Percentiles rank a stretch among this genome's conserved stretches.
Evolutionary conservation across 768 basidiomycete species (phyloP).

Genomic region (Ephemerocybe angulata): DNA sequence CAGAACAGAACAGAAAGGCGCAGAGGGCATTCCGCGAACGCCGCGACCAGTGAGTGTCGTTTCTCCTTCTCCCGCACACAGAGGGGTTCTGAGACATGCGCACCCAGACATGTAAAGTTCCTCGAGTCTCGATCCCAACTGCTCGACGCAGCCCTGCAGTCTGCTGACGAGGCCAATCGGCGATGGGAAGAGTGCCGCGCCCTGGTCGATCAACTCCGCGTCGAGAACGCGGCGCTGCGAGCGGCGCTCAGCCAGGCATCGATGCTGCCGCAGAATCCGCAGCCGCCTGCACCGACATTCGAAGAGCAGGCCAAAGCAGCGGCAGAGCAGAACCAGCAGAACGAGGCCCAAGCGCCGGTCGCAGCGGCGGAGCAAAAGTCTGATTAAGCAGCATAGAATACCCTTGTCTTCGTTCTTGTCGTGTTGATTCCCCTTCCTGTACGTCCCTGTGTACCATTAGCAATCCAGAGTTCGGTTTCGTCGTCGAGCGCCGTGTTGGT

Average conservation of each 20-base stretch:
- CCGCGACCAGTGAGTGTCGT: conserved; percentile 71
- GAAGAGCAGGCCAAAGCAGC: neutral
- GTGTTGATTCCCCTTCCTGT: neutral
- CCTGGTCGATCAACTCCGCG: conserved; percentile 81
- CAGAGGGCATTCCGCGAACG: conserved; percentile 90
- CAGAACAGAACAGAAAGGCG: conserved; percentile 93
- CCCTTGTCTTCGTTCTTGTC: neutral
- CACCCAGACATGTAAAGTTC: conserved; percentile 74
- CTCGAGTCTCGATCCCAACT: conserved; percentile 84
- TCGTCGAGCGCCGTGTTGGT: conserved; percentile 14
- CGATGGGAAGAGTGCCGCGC: conserved; percentile 91
- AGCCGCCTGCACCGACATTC: neutral
- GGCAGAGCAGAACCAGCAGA: neutral
- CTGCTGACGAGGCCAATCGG: conserved; percentile 83
- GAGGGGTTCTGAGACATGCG: neutral
- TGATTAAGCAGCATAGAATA: neutral
- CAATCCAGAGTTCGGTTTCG: neutral
- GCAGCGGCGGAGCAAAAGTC: conserved; percentile 4
- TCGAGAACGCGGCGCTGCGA: conserved; percentile 77
- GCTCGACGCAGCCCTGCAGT: conserved; percentile 80
- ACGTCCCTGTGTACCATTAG: neutral
- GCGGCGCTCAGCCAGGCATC: conserved; percentile 50
- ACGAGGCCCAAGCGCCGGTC: neutral
- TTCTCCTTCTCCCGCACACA: conserved; percentile 10
- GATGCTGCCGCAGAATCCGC: neutral